Percentiles rank a stretch among this genome's conserved stretches.
Evolutionary conservation across 768 basidiomycete species (phyloP).

Genomic region (Auriscalpium vulgare): DNA sequence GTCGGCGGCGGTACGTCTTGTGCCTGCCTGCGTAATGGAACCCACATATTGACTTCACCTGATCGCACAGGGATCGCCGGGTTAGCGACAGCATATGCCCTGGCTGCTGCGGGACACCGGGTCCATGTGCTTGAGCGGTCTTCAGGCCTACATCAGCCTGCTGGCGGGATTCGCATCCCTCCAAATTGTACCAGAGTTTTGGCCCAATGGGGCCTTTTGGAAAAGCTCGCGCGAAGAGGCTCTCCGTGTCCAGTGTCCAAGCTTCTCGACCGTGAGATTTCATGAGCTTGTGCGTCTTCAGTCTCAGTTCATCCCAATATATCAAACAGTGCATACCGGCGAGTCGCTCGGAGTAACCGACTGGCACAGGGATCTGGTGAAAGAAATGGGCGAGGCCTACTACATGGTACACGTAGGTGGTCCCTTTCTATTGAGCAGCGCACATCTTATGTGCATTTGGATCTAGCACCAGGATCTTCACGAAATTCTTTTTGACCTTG

Average conservation of each 20-base stretch:
- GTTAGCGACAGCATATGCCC: constrained; percentile 11
- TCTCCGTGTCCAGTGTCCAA: background rate
- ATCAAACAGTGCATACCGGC: constrained; percentile 8
- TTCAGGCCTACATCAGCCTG: background rate
- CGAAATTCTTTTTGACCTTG: constrained; percentile 8
- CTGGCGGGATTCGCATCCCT: constrained; percentile 11
- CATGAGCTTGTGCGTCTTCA: background rate
- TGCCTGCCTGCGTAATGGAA: no score
- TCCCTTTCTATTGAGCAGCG: no score
- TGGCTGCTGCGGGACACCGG: constrained; percentile 12
- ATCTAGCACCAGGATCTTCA: constrained; percentile 10
- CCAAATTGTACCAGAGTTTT: constrained; percentile 9
- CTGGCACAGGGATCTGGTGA: constrained; percentile 4
- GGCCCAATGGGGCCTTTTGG: constrained; percentile 10
- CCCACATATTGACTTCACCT: background rate
- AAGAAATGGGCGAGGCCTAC: constrained; percentile 7
- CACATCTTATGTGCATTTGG: background rate
- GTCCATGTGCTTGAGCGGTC: constrained; percentile 11
- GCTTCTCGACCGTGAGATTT: constrained; percentile 8
- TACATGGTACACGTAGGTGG: constrained; percentile 9
- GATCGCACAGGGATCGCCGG: constrained; percentile 10
- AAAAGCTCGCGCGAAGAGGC: constrained; percentile 4
- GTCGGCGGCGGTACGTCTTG: constrained; percentile 2
- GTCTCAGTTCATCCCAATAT: background rate
- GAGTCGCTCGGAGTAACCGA: background rate